phyloP scores from a whole-genome alignment of 306 rosid genomes.

The Canavalia ensiformis region DNA sequence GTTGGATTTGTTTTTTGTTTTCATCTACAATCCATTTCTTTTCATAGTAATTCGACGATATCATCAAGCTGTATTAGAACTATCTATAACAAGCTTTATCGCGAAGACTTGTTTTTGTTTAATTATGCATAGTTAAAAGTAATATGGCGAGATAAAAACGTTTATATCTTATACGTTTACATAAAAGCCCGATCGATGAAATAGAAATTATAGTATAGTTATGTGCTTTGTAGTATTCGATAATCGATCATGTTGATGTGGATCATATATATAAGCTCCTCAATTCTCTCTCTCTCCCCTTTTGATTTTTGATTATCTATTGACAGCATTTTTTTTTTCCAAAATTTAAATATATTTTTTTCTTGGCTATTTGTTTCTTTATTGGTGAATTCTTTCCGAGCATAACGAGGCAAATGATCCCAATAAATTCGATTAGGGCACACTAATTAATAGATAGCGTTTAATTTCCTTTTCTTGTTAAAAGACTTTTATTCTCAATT shows the following conservation, averaged over 20 bases:
- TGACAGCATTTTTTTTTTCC: slow-evolving; percentile 29
- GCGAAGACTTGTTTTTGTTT: too few species aligned
- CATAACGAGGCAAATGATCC: background rate
- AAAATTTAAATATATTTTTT: background rate
- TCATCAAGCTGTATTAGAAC: too few species aligned
- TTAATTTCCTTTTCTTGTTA: slow-evolving; percentile 5
- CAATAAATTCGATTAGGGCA: slow-evolving; percentile 20
- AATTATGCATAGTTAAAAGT: too few species aligned
- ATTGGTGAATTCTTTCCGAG: background rate
- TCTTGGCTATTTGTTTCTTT: background rate
- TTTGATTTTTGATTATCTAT: background rate
- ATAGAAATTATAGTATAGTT: background rate
- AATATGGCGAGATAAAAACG: too few species aligned
- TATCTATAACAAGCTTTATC: too few species aligned
- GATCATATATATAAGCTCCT: background rate
- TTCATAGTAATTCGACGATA: background rate
- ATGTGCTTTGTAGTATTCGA: background rate
- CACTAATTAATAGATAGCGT: slow-evolving; percentile 11
- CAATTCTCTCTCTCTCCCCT: background rate
- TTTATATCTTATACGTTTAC: background rate
- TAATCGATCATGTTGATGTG: background rate
- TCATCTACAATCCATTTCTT: background rate
- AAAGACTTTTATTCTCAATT: slow-evolving; percentile 23
- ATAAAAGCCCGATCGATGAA: background rate
- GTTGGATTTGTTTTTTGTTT: slow-evolving; percentile 3